Evolutionary conservation across 495 filamentous ascomycete species (phyloP).

Genomic region (Alectoria sarmentosa): DNA sequence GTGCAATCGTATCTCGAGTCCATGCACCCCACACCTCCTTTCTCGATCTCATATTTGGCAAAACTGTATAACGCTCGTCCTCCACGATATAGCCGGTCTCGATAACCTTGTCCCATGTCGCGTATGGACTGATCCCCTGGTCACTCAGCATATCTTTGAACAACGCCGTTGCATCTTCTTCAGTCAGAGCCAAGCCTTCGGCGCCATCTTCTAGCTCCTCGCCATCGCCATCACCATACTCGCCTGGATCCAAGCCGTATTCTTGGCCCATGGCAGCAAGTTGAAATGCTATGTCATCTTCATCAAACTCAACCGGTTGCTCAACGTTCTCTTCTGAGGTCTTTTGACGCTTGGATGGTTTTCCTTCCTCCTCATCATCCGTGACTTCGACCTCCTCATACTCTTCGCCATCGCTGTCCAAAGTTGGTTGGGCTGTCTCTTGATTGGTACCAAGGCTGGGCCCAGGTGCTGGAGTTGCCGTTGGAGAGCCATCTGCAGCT

Average conservation of each 20-base stretch:
- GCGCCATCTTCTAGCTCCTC: conserved; percentile 65
- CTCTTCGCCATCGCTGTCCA: conserved; percentile 51
- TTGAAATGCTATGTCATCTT: conserved; percentile 92
- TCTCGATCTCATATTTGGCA: conserved; percentile 71
- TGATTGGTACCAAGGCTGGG: conserved; percentile 8
- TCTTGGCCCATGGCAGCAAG: conserved; percentile 79
- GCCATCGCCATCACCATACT: conserved; percentile 59
- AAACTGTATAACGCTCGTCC: conserved; percentile 77
- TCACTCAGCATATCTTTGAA: conserved; percentile 87
- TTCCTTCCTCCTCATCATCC: conserved; percentile 52
- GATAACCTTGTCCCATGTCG: conserved; percentile 81
- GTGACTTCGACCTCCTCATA: conserved; percentile 89
- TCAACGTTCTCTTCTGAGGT: conserved; percentile 48
- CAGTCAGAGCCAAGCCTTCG: conserved; percentile 58
- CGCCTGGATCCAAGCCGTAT: conserved; percentile 62
- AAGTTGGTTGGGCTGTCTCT: conserved; percentile 13
- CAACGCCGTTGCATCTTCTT: conserved; percentile 59
- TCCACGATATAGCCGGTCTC: conserved; percentile 77
- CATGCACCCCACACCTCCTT: conserved; percentile 78
- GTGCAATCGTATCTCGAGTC: conserved; percentile 63
- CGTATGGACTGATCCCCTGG: conserved; percentile 74
- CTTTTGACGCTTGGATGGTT: conserved; percentile 57
- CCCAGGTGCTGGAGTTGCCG: conserved; percentile 13
- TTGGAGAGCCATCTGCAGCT: conserved; percentile 10
- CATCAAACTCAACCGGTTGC: conserved; percentile 78